These are phyloP conservation scores for Bruguiera sexangula DNA, from an alignment of 345 rosid species.

Conservation along the genomic window DNA sequence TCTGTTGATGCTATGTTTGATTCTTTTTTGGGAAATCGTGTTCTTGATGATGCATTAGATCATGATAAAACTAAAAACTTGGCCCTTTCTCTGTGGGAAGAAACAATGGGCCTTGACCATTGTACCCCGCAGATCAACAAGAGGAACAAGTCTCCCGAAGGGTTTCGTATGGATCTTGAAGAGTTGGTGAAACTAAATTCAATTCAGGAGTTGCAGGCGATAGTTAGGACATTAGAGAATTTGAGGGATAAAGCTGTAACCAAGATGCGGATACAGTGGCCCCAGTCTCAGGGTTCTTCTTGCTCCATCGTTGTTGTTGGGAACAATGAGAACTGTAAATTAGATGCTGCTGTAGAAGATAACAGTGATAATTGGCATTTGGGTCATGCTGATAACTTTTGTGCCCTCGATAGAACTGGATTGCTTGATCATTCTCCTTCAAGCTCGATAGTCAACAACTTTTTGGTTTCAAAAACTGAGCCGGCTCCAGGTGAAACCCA, in stretches of 20 bases:
- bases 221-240: background rate
- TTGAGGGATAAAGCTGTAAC: background rate
- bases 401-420: no score
- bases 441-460: no score
- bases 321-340: no score
- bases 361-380: no score
- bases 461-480: no score
- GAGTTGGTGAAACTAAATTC: background rate
- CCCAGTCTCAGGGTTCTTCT: no score
- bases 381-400: no score
- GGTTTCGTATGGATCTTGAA: background rate
- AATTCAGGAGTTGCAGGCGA: background rate
- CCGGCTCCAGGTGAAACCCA: no score
- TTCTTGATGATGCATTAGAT: background rate
- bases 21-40: background rate
- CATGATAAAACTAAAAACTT: background rate
- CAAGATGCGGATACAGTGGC: background rate
- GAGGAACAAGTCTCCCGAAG: no score
- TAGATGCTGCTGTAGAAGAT: no score
- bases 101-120: background rate
- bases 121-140: background rate
- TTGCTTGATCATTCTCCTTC: no score
- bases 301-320: no score
- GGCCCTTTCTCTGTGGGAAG: background rate
- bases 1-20: slow-evolving; percentile 3